phyloP scores from a whole-genome alignment of 2,329 filamentous ascomycete genomes.

The Elsinoe batatas region DNA sequence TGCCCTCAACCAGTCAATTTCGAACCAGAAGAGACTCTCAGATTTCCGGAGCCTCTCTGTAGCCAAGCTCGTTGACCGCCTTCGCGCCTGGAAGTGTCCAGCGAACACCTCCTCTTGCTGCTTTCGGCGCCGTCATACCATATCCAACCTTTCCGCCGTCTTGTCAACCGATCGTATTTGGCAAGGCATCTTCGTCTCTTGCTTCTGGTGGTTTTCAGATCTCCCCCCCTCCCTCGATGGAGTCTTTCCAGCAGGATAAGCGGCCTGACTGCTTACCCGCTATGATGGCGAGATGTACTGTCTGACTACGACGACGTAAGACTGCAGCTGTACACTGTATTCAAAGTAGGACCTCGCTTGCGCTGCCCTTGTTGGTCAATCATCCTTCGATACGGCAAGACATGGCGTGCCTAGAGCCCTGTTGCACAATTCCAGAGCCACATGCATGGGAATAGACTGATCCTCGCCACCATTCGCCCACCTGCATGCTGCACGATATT shows the following conservation, averaged over 20 bases:
- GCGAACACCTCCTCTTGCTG: conserved; percentile 2
- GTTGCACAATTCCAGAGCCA: not conserved
- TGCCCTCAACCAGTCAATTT: not conserved
- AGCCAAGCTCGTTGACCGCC: conserved; percentile 6
- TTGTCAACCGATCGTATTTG: not conserved
- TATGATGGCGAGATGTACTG: not conserved
- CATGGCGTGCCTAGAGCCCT: not conserved
- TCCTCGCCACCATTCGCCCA: conserved; percentile 8
- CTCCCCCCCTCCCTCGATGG: not conserved
- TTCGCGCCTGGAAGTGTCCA: not conserved
- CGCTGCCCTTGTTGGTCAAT: not conserved
- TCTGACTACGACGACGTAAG: not conserved
- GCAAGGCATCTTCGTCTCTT: not conserved
- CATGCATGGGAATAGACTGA: conserved; percentile 2
- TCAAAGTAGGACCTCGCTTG: not conserved
- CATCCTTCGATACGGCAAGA: not conserved
- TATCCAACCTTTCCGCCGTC: conserved; percentile 1
- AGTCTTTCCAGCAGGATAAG: not conserved
- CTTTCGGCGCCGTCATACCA: conserved; percentile 1
- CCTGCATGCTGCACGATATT: conserved; percentile 12
- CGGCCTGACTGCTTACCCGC: not conserved
- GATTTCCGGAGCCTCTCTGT: too few relatives aligned
- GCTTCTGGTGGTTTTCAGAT: not conserved
- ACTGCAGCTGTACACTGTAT: not conserved
- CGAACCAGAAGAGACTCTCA: too few relatives aligned